phyloP scores from a whole-genome alignment of 306 rosid genomes.

The Ormosia emarginata region DNA sequence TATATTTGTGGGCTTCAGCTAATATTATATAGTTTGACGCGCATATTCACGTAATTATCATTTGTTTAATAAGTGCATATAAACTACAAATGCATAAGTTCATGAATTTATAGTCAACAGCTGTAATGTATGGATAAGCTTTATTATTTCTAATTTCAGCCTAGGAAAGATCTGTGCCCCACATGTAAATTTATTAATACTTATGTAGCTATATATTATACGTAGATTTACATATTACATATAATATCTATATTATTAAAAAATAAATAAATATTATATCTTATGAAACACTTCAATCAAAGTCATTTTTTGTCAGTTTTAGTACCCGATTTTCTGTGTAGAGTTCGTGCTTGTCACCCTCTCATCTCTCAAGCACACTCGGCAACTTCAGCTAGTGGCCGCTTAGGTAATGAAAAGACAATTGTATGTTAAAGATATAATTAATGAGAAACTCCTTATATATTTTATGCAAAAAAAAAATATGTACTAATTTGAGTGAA shows the following conservation, averaged over 20 bases:
- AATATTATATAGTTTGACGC: conserved; percentile 1
- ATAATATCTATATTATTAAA: too few species aligned
- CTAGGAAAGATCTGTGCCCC: not conserved
- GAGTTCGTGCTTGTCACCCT: not conserved
- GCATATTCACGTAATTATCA: conserved; percentile 18
- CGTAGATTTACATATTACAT: not conserved
- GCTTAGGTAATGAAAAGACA: not conserved
- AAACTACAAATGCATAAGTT: not conserved
- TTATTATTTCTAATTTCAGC: not conserved
- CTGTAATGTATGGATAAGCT: conserved; percentile 37
- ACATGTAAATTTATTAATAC: not conserved
- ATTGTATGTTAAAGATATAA: not conserved
- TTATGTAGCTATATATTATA: not conserved
- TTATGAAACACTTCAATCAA: not conserved
- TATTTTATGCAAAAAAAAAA: too few species aligned
- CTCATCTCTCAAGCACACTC: not conserved
- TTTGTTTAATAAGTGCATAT: not conserved
- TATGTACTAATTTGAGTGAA: too few species aligned
- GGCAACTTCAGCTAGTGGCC: not conserved
- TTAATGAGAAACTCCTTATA: not conserved
- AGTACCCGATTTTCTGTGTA: not conserved
- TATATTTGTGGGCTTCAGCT: not conserved
- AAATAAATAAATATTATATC: not conserved
- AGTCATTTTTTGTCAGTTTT: not conserved
- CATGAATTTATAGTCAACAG: conserved; percentile 26